Conservation (phyloP, 108 stramenopile species). For the Aurantiochytrium sp. region DNA sequence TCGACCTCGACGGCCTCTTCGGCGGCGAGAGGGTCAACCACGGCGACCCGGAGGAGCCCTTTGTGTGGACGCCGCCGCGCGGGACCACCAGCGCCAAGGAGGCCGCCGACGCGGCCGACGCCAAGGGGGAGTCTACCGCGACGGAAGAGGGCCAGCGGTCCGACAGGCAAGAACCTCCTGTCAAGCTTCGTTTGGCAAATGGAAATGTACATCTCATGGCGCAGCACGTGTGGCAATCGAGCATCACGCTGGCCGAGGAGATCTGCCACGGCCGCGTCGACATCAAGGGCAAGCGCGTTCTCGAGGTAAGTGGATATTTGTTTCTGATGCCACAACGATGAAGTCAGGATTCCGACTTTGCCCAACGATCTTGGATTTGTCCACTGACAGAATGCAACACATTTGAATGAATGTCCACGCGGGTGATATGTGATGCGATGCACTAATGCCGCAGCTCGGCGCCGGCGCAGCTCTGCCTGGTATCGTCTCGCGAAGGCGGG, state of each 20-base stretch:
- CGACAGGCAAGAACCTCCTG: neutral
- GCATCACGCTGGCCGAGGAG: conserved; percentile 8
- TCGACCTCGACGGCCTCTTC: conserved; percentile 10
- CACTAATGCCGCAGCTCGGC: neutral
- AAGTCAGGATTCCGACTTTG: no score
- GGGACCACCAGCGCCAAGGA: neutral
- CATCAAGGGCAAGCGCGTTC: neutral
- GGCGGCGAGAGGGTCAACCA: conserved; percentile 16
- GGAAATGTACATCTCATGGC: conserved; percentile 17
- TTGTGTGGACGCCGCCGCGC: neutral
- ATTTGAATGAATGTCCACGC: no score
- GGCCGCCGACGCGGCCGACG: neutral
- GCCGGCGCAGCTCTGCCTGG: neutral
- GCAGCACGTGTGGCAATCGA: conserved; percentile 7
- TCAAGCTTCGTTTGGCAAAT: neutral
- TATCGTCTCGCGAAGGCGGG: neutral
- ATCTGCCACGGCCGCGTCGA: neutral
- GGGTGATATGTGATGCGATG: no score
- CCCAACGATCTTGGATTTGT: no score
- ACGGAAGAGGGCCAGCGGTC: neutral
- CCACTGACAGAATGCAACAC: no score
- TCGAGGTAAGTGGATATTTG: neutral
- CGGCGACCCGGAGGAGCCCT: conserved; percentile 14
- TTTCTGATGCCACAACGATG: no score
- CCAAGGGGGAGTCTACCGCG: neutral